Evolutionary conservation across 768 basidiomycete species (phyloP).

Genomic region (Coprinopsis cinerea): DNA sequence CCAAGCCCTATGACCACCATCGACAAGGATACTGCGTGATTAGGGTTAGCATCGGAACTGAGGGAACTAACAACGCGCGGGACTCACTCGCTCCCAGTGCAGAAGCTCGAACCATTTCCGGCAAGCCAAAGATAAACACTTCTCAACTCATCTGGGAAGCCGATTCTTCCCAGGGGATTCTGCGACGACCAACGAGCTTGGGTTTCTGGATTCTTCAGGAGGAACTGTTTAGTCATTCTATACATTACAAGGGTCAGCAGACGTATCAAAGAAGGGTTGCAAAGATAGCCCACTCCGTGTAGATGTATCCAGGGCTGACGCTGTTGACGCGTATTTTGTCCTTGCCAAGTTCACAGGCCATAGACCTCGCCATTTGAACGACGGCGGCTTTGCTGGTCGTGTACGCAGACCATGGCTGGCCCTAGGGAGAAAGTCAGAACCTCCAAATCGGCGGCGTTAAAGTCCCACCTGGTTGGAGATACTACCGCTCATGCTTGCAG

Average conservation of each 20-base stretch:
- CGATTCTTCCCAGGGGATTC: constrained; percentile 65
- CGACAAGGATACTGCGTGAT: constrained; percentile 16
- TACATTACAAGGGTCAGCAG: background rate
- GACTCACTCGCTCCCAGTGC: constrained; percentile 65
- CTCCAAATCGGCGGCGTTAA: background rate
- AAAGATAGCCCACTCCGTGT: constrained; percentile 46
- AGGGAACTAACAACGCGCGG: background rate
- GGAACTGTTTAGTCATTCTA: constrained; percentile 24
- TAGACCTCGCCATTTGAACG: constrained; percentile 70
- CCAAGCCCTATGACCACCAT: constrained; percentile 24
- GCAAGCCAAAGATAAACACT: constrained; percentile 64
- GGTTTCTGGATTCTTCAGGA: constrained; percentile 46
- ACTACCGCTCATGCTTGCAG: constrained; percentile 56
- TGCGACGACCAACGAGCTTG: constrained; percentile 48
- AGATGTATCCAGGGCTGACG: constrained; percentile 68
- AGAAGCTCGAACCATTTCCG: constrained; percentile 64
- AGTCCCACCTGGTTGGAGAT: constrained; percentile 42
- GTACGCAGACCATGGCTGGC: constrained; percentile 64
- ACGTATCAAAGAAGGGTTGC: background rate
- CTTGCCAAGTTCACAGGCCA: constrained; percentile 72
- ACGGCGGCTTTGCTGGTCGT: constrained; percentile 75
- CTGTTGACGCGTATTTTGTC: constrained; percentile 64
- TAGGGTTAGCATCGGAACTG: background rate
- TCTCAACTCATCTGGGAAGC: constrained; percentile 60
- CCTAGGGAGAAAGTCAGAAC: constrained; percentile 5